These are phyloP conservation scores for Alternaria angustiovoidea DNA, from an alignment of 2,329 filamentous ascomycete genomes.

Conservation along the genomic window DNA sequence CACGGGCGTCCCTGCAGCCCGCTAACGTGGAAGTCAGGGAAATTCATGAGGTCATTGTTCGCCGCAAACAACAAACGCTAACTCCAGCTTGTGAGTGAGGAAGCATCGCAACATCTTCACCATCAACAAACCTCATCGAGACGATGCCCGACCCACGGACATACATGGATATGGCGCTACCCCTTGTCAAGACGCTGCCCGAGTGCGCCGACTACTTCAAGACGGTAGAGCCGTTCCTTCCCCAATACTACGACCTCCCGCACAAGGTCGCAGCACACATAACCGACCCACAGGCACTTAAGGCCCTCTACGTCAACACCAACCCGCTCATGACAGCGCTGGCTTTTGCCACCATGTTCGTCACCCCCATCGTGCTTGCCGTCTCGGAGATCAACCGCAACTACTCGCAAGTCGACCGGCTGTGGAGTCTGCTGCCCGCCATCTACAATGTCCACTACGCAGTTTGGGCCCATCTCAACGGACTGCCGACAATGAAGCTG, in stretches of 20 bases:
- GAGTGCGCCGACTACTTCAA: conserved; percentile 80
- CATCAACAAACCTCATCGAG: neutral
- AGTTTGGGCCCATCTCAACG: conserved; percentile 80
- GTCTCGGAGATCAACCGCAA: conserved; percentile 88
- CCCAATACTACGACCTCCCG: conserved; percentile 62
- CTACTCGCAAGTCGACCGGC: conserved; percentile 94
- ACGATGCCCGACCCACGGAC: conserved; percentile 56
- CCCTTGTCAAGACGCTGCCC: conserved; percentile 71
- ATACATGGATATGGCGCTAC: conserved; percentile 62
- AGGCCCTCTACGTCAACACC: conserved; percentile 78
- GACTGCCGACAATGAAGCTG: conserved; percentile 73
- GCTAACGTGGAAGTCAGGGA: conserved; percentile 15
- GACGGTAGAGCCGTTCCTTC: conserved; percentile 80
- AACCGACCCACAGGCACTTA: conserved; percentile 68
- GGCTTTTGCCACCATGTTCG: conserved; percentile 71
- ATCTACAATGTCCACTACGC: conserved; percentile 86
- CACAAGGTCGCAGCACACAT: conserved; percentile 62
- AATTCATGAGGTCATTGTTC: conserved; percentile 41
- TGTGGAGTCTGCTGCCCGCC: conserved; percentile 89
- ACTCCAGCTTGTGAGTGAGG: neutral
- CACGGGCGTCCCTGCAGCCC: conserved; percentile 22
- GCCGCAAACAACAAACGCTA: conserved; percentile 7
- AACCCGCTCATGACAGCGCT: conserved; percentile 85
- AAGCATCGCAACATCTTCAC: conserved; percentile 9
- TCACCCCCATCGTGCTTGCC: conserved; percentile 77